These are phyloP conservation scores for Mycena latifolia DNA, from an alignment of 768 basidiomycete genomes.

Conservation along the genomic window DNA sequence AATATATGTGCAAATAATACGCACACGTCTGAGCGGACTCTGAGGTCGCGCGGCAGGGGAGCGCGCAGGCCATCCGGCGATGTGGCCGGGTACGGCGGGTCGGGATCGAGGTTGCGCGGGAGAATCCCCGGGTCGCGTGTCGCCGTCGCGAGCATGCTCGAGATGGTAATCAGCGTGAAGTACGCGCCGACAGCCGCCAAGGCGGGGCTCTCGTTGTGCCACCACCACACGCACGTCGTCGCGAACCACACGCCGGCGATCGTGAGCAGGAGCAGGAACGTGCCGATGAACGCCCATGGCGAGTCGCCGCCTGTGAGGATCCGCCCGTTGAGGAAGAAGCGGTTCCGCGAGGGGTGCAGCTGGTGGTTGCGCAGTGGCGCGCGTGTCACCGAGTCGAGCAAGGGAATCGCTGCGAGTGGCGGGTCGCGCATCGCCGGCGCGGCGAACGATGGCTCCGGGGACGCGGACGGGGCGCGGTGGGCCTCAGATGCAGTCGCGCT, in stretches of 20 bases:
- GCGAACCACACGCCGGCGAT: conserved; percentile 89
- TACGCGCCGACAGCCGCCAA: conserved; percentile 70
- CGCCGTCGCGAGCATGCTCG: conserved; percentile 84
- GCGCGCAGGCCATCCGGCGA: conserved; percentile 72
- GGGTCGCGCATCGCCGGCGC: conserved; percentile 40
- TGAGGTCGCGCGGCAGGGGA: conserved; percentile 86
- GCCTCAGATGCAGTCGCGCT: conserved; percentile 19
- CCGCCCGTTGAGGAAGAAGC: conserved; percentile 79
- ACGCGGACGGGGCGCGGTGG: conserved; percentile 45
- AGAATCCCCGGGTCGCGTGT: conserved; percentile 90
- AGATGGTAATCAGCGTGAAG: conserved; percentile 71
- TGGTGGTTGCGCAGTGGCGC: conserved; percentile 68
- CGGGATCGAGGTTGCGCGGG: conserved; percentile 87
- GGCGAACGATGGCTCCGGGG: conserved; percentile 50
- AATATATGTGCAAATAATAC: conserved; percentile 42
- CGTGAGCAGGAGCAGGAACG: conserved; percentile 69
- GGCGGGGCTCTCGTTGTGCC: conserved; percentile 81
- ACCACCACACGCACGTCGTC: conserved; percentile 92
- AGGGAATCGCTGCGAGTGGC: conserved; percentile 52
- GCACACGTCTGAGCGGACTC: conserved; percentile 82
- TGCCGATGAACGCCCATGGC: conserved; percentile 82
- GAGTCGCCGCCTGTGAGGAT: conserved; percentile 89
- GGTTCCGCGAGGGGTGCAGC: conserved; percentile 78
- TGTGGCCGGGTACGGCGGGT: conserved; percentile 79
- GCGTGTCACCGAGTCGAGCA: conserved; percentile 51